Evolutionary conservation across 2,329 filamentous ascomycete genomes (phyloP).

Genomic region (Aspergillus brasiliensis): DNA sequence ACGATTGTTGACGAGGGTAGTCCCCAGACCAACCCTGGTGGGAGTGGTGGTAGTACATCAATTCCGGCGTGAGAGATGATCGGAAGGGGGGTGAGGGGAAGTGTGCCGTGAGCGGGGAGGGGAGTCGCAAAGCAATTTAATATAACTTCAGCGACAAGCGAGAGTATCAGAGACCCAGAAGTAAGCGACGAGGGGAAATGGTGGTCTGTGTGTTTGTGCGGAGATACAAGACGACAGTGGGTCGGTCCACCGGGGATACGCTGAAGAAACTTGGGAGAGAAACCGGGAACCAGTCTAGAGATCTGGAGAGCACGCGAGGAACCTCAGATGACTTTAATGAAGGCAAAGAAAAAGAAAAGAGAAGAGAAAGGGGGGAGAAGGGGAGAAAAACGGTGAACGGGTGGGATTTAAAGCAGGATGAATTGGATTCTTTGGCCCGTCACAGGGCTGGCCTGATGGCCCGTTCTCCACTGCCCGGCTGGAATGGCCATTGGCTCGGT

Average conservation of each 20-base stretch:
- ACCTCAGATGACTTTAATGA: no score
- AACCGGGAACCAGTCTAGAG: neutral
- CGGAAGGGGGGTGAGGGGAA: neutral
- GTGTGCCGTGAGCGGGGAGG: neutral
- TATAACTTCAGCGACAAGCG: neutral
- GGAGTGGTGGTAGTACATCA: conserved; percentile 26
- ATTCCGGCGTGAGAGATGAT: conserved; percentile 6
- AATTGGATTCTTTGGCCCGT: conserved; percentile 5
- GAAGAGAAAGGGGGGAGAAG: neutral
- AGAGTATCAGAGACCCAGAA: no score
- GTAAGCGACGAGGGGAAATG: neutral
- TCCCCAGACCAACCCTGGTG: conserved; percentile 20
- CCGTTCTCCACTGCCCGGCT: neutral
- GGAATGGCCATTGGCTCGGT: neutral
- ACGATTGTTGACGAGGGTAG: conserved; percentile 17
- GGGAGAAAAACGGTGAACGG: conserved; percentile 5
- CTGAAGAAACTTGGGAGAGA: neutral
- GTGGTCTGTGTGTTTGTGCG: conserved; percentile 4
- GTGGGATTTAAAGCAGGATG: conserved; percentile 7
- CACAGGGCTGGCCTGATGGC: conserved; percentile 21
- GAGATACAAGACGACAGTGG: neutral
- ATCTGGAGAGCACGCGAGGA: neutral
- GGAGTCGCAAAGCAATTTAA: neutral
- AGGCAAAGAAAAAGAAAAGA: neutral
- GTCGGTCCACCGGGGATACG: neutral